Percentiles rank a stretch among this genome's conserved stretches.
Conservation (phyloP, 1,284 basidiomycete genomes). For the Somion occarium region DNA sequence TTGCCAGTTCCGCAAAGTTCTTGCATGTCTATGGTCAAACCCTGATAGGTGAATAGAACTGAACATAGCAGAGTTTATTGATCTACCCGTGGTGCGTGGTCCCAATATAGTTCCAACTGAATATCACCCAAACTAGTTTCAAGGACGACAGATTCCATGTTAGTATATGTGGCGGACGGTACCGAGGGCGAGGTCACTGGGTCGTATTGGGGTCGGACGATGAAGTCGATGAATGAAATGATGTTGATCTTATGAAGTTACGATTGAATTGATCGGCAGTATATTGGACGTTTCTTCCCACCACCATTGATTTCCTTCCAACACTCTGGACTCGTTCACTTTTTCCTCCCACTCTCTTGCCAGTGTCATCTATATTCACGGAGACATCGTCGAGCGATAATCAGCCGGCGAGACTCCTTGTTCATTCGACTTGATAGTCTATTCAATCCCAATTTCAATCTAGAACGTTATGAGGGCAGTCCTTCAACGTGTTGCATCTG, state of each 20-base stretch:
- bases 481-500: slow-evolving; percentile 70
- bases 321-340: not conserved
- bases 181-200: slow-evolving; percentile 15
- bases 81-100: slow-evolving; percentile 82
- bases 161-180: slow-evolving; percentile 8
- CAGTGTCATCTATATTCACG: not conserved
- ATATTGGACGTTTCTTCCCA: slow-evolving; percentile 4
- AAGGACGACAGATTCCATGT: slow-evolving; percentile 63
- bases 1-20: slow-evolving; percentile 87
- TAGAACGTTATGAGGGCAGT: slow-evolving; percentile 70
- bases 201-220: no score
- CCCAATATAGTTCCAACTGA: slow-evolving; percentile 85
- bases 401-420: not conserved
- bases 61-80: not conserved
- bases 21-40: slow-evolving; percentile 72
- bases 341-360: not conserved
- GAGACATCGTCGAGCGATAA: not conserved
- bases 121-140: slow-evolving; percentile 89
- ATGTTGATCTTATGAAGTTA: not conserved
- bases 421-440: not conserved
- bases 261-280: slow-evolving; percentile 2
- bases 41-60: slow-evolving; percentile 11
- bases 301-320: slow-evolving; percentile 4
- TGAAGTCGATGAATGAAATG: slow-evolving; percentile 4
- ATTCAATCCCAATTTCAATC: no score